A percentile compares a stretch with the other conserved stretches of the same genome.
These are phyloP conservation scores for Adenanthera pavonina DNA, from an alignment of 306 rosid species.

Conservation along the genomic window DNA sequence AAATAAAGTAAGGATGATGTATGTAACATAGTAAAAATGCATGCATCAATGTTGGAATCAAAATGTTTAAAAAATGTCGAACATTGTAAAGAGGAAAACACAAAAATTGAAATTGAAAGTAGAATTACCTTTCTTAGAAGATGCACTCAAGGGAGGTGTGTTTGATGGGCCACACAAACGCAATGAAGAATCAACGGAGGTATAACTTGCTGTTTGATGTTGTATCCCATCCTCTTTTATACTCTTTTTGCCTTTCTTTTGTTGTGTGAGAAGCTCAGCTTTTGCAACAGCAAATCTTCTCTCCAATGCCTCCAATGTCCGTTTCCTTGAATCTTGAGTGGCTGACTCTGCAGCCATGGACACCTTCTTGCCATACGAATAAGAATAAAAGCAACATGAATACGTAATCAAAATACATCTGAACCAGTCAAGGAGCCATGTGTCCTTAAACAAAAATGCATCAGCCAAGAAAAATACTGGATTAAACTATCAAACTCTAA, in stretches of 20 bases:
- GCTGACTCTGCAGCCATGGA: slow-evolving; percentile 58
- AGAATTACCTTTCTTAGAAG: slow-evolving; percentile 56
- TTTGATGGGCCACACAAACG: slow-evolving; percentile 32
- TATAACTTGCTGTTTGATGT: slow-evolving; percentile 14
- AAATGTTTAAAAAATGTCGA: not conserved
- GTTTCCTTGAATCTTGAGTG: slow-evolving; percentile 62
- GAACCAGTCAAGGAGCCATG: not conserved
- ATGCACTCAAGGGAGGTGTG: slow-evolving; percentile 21
- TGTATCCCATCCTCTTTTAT: slow-evolving; percentile 37
- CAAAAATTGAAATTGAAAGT: slow-evolving; percentile 2
- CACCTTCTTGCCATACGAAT: not conserved
- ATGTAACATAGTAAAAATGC: too few species aligned
- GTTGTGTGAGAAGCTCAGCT: slow-evolving; percentile 57
- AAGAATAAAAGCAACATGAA: not conserved
- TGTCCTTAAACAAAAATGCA: not conserved
- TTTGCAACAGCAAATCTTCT: slow-evolving; percentile 68
- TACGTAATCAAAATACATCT: not conserved
- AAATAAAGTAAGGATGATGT: not conserved
- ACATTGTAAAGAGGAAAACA: slow-evolving; percentile 5
- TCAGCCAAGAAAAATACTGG: not conserved
- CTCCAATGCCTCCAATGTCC: slow-evolving; percentile 81
- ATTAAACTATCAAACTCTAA: slow-evolving; percentile 1
- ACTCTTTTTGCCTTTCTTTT: slow-evolving; percentile 49
- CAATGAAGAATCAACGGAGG: slow-evolving; percentile 39
- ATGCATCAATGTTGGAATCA: not conserved